phyloP scores from a whole-genome alignment of 2,329 filamentous ascomycete species.

The Mycosphaerella sp. region DNA sequence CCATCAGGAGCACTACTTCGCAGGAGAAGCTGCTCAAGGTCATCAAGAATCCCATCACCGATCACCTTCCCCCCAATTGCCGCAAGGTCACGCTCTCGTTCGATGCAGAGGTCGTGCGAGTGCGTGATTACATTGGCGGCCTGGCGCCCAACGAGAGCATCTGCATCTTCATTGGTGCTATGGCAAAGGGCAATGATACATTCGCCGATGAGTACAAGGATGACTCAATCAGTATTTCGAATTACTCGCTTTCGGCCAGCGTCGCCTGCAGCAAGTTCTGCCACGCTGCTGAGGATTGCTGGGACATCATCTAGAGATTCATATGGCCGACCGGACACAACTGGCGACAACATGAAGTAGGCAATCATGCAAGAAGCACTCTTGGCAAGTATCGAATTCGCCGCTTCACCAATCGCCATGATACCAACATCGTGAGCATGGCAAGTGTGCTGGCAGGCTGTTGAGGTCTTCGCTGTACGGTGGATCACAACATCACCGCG shows the following conservation, averaged over 20 bases:
- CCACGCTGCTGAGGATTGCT: conserved; percentile 93
- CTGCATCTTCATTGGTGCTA: conserved; percentile 95
- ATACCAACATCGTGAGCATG: conserved; percentile 25
- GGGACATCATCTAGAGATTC: conserved; percentile 71
- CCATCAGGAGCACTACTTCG: conserved; percentile 92
- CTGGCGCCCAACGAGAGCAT: conserved; percentile 82
- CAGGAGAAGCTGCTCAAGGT: conserved; percentile 97
- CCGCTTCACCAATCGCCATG: conserved; percentile 14
- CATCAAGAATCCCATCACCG: conserved; percentile 96
- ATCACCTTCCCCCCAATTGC: conserved; percentile 94
- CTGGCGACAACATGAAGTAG: background rate
- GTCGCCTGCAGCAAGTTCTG: conserved; percentile 99
- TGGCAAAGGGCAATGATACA: conserved; percentile 94
- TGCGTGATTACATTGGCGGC: conserved; percentile 79
- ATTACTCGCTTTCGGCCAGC: conserved; percentile 93
- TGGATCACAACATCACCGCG: conserved; percentile 13
- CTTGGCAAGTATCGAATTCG: conserved; percentile 24
- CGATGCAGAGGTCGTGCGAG: conserved; percentile 78
- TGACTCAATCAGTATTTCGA: conserved; percentile 97
- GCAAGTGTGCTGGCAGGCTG: conserved; percentile 7
- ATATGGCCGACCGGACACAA: background rate
- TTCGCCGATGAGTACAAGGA: conserved; percentile 94
- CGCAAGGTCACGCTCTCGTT: conserved; percentile 96
- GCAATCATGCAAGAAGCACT: conserved; percentile 4
- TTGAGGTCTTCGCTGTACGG: conserved; percentile 5